A percentile compares a stretch with the other conserved stretches of the same genome.
Evolutionary conservation across 129 eudicot species (phyloP).

Genomic region (Calendula officinalis): DNA sequence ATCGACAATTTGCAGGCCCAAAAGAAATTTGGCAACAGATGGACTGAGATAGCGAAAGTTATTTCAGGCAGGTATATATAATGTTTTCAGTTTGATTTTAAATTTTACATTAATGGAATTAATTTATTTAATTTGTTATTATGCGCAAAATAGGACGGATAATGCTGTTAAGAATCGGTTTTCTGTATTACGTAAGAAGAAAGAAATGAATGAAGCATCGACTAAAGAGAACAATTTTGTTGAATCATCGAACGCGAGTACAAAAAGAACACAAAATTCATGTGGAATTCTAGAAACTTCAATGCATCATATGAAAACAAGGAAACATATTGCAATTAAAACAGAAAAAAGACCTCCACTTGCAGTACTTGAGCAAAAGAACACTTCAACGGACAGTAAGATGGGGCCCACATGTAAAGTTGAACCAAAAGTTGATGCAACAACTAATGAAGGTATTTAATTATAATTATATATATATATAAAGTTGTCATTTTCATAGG

Average conservation of each 20-base stretch:
- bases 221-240: slow-evolving; percentile 62
- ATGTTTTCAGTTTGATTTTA: neutral
- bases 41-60: slow-evolving; percentile 99
- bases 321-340: slow-evolving; percentile 42
- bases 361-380: slow-evolving; percentile 56
- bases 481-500: slow-evolving; percentile 1
- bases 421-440: slow-evolving; percentile 5
- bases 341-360: slow-evolving; percentile 59
- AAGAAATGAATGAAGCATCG: slow-evolving; percentile 67
- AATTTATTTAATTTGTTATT: neutral
- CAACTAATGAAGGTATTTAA: slow-evolving; percentile 37
- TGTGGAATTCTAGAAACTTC: slow-evolving; percentile 38
- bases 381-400: slow-evolving; percentile 19
- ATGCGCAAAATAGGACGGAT: slow-evolving; percentile 58
- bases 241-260: slow-evolving; percentile 55
- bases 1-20: slow-evolving; percentile 70
- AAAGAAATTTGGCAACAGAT: slow-evolving; percentile 88
- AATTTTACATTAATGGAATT: neutral
- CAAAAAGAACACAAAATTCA: slow-evolving; percentile 50
- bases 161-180: slow-evolving; percentile 97
- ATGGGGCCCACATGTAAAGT: slow-evolving; percentile 13
- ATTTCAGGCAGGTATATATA: slow-evolving; percentile 85
- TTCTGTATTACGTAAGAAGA: slow-evolving; percentile 80
- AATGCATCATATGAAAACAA: slow-evolving; percentile 49
- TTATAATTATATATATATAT: neutral